Conservation (phyloP, 129 eudicot genomes). For the Cynara cardunculus region DNA sequence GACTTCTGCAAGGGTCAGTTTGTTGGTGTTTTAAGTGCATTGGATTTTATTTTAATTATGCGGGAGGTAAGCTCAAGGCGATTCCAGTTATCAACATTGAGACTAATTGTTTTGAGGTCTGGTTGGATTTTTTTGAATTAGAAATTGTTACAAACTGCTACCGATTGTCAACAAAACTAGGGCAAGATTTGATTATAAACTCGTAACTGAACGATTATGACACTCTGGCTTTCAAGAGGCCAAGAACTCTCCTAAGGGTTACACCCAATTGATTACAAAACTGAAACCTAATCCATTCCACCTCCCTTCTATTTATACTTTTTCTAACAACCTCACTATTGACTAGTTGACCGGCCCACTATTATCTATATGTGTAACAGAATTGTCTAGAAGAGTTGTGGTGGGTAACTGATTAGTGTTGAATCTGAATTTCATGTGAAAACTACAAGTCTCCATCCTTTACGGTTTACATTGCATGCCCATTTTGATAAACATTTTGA, state of each 20-base stretch:
- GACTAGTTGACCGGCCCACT: too few species aligned
- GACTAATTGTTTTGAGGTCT: constrained; percentile 11
- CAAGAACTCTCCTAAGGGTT: too few species aligned
- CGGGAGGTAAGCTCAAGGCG: constrained; percentile 59
- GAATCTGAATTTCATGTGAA: neutral
- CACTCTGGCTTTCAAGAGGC: too few species aligned
- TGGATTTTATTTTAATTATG: constrained; percentile 89
- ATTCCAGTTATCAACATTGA: constrained; percentile 12
- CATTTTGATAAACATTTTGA: neutral
- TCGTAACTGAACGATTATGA: too few species aligned
- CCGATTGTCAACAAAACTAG: too few species aligned
- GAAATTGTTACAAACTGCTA: too few species aligned
- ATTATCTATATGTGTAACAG: too few species aligned
- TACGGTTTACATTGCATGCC: neutral
- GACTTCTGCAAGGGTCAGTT: constrained; percentile 70
- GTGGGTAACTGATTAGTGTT: neutral
- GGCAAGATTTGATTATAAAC: too few species aligned
- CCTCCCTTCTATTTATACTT: too few species aligned
- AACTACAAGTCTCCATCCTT: neutral
- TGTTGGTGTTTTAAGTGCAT: constrained; percentile 86
- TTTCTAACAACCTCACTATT: too few species aligned
- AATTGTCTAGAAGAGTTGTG: neutral
- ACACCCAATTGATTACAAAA: too few species aligned
- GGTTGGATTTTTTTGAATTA: neutral
- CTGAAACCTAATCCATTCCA: too few species aligned